Conservation (phyloP, 805 yeast species). For the Scheffersomyces lignosus region DNA sequence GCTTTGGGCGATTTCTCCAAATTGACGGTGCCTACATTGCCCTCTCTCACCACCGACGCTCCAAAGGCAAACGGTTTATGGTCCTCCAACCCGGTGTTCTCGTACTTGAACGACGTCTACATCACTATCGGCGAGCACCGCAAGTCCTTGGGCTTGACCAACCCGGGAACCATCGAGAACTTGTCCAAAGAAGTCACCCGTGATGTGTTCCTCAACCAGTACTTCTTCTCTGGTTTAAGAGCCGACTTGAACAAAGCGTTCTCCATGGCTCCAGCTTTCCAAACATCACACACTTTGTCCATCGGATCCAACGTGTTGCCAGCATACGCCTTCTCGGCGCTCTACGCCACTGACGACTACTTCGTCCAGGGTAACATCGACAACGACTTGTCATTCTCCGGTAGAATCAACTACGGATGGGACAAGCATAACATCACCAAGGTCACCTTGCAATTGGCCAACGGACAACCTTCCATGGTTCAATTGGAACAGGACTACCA, state of each 20-base stretch:
- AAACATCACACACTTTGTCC: conserved; percentile 90
- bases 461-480: conserved; percentile 88
- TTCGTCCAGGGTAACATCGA: conserved; percentile 92
- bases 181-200: conserved; percentile 70
- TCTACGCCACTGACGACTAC: conserved; percentile 81
- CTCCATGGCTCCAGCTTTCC: conserved; percentile 90
- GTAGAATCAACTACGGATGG: conserved; percentile 93
- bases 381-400: conserved; percentile 79
- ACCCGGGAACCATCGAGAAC: conserved; percentile 81
- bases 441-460: conserved; percentile 82
- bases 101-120: conserved; percentile 76
- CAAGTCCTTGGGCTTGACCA: conserved; percentile 73
- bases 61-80: conserved; percentile 61
- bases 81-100: conserved; percentile 81
- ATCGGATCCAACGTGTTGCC: conserved; percentile 85
- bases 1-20: conserved; percentile 63
- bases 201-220: conserved; percentile 88
- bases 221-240: conserved; percentile 91
- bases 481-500: conserved; percentile 96
- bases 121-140: conserved; percentile 74
- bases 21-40: conserved; percentile 55
- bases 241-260: conserved; percentile 95
- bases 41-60: conserved; percentile 54
- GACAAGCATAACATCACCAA: conserved; percentile 73
- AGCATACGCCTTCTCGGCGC: conserved; percentile 86